Evolutionary conservation across 1,284 basidiomycete genomes (phyloP).

Genomic region (Mrakiaceae sp.): DNA sequence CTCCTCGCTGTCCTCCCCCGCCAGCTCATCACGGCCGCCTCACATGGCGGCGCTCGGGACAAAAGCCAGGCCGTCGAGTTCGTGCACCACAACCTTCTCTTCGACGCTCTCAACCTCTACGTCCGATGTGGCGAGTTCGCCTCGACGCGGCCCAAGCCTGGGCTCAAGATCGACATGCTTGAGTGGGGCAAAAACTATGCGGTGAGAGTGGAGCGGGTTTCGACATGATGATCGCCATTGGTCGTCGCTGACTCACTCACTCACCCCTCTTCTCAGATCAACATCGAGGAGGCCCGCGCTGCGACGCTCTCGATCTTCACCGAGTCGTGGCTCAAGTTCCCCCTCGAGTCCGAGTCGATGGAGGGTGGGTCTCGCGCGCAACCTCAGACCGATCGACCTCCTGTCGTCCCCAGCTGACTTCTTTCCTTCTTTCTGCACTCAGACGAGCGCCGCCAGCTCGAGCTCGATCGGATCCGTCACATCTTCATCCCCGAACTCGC

Average conservation of each 20-base stretch:
- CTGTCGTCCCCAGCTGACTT: not conserved
- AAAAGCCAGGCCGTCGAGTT: slow-evolving; percentile 26
- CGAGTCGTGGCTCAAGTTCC: slow-evolving; percentile 40
- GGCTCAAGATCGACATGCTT: slow-evolving; percentile 12
- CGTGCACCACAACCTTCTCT: slow-evolving; percentile 38
- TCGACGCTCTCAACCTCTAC: slow-evolving; percentile 45
- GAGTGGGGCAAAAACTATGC: slow-evolving; percentile 13
- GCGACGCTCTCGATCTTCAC: slow-evolving; percentile 34
- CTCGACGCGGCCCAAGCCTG: slow-evolving; percentile 13
- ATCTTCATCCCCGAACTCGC: slow-evolving; percentile 87
- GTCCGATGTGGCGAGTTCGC: slow-evolving; percentile 27
- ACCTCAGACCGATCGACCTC: no score
- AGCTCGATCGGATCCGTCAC: slow-evolving; percentile 69
- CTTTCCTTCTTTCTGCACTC: slow-evolving; percentile 7
- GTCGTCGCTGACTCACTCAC: slow-evolving; percentile 16
- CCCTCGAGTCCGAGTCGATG: slow-evolving; percentile 18
- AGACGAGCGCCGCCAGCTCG: slow-evolving; percentile 51
- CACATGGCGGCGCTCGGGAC: slow-evolving; percentile 40
- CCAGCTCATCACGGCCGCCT: slow-evolving; percentile 45
- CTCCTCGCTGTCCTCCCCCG: slow-evolving; percentile 55
- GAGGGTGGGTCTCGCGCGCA: slow-evolving; percentile 16
- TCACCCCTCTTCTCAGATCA: slow-evolving; percentile 14
- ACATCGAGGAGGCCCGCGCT: slow-evolving; percentile 34
- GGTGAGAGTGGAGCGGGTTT: no score
- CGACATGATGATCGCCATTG: slow-evolving; percentile 9